Base-by-base conservation (phyloP, 2,329 filamentous ascomycete species). In the Huntiella savannae region DNA sequence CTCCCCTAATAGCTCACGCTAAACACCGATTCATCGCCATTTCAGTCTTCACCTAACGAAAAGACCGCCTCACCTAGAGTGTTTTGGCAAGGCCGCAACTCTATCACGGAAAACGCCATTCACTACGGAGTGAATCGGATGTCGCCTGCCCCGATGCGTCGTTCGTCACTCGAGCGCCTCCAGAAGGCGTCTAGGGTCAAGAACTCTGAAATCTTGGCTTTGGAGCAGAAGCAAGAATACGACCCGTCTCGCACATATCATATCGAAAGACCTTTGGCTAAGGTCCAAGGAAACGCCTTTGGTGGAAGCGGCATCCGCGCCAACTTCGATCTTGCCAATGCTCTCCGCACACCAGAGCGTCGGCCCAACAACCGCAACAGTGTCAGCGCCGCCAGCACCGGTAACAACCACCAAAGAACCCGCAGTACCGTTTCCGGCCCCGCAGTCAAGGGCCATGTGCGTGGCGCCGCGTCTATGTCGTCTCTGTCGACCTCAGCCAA, bases 161-260 rank as follows among this genome's bases (percentile, higher is more conserved):
- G 88, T 58, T 83, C 84, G 40, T 96, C 88, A 13, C 87, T 98
- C 54, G 91, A 98, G 70, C 87, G 87, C 57, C 71, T 98, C 50
- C 92, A 95, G 65, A 84, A 80, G 60, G 87, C 86, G 32, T 94
- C 88, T 47, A 82, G 91, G 50, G 91, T 98, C 56, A 94, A 88
- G 71, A 96, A 94, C 67, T 95, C 88, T 71, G 93, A 80, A 65
- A 95, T 96, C 70, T 84, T 94, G 59, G 86, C 85, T 37, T 80
- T 87, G 47, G 87, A 95, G 63, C 81, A 86, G 58, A 87, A 87
- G 64, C 77, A 86, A 60, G 82, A 92, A 66, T 95, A 95, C 67
- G 85, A 95, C 60, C 85, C 87, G 22, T 73, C 79, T 47, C 75
- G 76, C 53, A 64, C 86, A 46, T 70, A 82, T 49, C 40, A 41